Percentiles rank a stretch among this genome's conserved stretches.
These are phyloP conservation scores for Auricularia sp. DNA, from an alignment of 768 basidiomycete species.

Conservation along the genomic window DNA sequence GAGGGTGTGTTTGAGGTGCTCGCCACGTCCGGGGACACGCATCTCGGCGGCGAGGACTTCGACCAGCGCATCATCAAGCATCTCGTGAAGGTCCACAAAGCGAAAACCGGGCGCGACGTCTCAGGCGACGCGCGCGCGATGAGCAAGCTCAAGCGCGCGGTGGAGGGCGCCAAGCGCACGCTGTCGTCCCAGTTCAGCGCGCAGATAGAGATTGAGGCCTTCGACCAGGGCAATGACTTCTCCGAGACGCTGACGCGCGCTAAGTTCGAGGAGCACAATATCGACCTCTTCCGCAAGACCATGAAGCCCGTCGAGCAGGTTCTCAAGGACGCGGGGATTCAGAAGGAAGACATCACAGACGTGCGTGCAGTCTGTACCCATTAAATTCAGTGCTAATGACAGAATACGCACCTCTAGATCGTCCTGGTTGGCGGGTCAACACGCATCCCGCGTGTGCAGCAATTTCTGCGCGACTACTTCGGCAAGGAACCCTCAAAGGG, in stretches of 20 bases:
- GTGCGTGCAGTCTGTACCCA: conserved; percentile 15
- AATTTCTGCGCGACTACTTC: conserved; percentile 41
- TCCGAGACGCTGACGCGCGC: conserved; percentile 40
- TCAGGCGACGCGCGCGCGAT: conserved; percentile 34
- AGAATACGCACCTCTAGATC: conserved; percentile 9
- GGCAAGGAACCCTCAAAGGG: conserved; percentile 40
- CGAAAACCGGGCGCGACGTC: conserved; percentile 35
- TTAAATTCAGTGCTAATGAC: background rate
- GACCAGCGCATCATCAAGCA: conserved; percentile 37
- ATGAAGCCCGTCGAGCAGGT: conserved; percentile 46
- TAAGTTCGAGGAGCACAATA: conserved; percentile 45
- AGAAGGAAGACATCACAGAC: conserved; percentile 41
- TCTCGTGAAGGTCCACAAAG: conserved; percentile 37
- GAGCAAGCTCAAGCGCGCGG: conserved; percentile 43
- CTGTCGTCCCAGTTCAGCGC: conserved; percentile 42
- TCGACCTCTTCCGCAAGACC: conserved; percentile 43
- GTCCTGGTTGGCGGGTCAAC: conserved; percentile 37
- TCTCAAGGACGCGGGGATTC: conserved; percentile 39
- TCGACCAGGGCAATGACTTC: conserved; percentile 41
- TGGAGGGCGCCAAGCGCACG: conserved; percentile 66
- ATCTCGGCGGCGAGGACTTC: conserved; percentile 35
- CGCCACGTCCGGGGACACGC: conserved; percentile 33
- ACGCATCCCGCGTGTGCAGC: conserved; percentile 44
- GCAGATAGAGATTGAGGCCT: conserved; percentile 40
- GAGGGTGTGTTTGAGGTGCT: conserved; percentile 28